These are phyloP conservation scores for Phyllosticta citribraziliensis DNA, from an alignment of 2,329 filamentous ascomycete species.

Conservation along the genomic window DNA sequence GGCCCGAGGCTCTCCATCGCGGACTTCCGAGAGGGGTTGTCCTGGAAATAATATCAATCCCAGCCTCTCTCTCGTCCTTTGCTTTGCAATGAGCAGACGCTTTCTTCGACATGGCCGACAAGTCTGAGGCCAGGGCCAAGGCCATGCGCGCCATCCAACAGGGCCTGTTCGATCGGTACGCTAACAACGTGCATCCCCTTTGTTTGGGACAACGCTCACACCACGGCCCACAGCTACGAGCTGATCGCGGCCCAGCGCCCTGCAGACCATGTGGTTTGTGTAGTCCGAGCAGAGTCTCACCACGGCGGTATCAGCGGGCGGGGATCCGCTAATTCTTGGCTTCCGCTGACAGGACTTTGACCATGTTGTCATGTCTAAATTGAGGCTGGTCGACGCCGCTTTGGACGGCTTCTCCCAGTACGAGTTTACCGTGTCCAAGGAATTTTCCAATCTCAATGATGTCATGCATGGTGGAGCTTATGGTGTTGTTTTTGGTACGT, in stretches of 20 bases:
- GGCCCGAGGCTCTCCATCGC: slow-evolving; percentile 7
- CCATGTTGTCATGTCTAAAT: slow-evolving; percentile 25
- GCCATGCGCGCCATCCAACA: slow-evolving; percentile 25
- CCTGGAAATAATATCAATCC: neutral
- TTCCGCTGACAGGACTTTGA: slow-evolving; percentile 24
- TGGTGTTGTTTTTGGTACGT: slow-evolving; percentile 26
- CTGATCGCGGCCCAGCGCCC: slow-evolving; percentile 23
- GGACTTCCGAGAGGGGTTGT: neutral
- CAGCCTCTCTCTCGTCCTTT: neutral
- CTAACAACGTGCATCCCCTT: neutral
- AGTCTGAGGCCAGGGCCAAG: slow-evolving; percentile 19
- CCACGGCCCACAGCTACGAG: slow-evolving; percentile 18
- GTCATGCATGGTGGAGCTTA: slow-evolving; percentile 33
- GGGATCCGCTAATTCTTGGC: neutral
- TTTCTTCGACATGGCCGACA: slow-evolving; percentile 17
- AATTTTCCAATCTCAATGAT: slow-evolving; percentile 32
- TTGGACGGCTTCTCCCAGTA: slow-evolving; percentile 26
- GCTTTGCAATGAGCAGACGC: neutral
- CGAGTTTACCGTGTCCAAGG: slow-evolving; percentile 24
- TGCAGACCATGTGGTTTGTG: slow-evolving; percentile 23
- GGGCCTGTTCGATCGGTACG: slow-evolving; percentile 25
- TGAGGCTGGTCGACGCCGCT: slow-evolving; percentile 28
- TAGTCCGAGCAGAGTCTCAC: neutral
- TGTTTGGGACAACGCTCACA: neutral
- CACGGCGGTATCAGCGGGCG: neutral